phyloP scores from a whole-genome alignment of 805 yeast species.

The Candida ulmi region DNA sequence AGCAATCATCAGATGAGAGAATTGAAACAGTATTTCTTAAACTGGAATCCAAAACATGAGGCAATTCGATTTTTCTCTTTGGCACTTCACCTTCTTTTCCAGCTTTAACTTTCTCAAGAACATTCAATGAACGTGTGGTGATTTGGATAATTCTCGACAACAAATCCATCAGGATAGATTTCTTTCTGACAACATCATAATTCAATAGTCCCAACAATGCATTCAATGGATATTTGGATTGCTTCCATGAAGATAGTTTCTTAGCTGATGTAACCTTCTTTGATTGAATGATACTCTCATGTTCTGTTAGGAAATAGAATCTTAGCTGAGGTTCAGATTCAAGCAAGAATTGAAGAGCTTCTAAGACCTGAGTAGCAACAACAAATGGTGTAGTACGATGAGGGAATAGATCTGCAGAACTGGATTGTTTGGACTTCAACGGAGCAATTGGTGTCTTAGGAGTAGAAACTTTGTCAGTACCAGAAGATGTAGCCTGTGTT shows the following conservation, averaged over 20 bases:
- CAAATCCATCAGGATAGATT: slow-evolving; percentile 69
- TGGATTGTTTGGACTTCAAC: slow-evolving; percentile 42
- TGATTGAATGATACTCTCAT: slow-evolving; percentile 40
- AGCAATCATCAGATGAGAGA: slow-evolving; percentile 76
- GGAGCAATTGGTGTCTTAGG: slow-evolving; percentile 12
- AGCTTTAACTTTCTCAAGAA: slow-evolving; percentile 39
- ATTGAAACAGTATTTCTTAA: slow-evolving; percentile 60
- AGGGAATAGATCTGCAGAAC: slow-evolving; percentile 43
- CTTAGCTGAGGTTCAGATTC: slow-evolving; percentile 64
- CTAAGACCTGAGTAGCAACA: slow-evolving; percentile 74
- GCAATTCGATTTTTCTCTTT: slow-evolving; percentile 37
- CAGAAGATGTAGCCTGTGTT: slow-evolving; percentile 4
- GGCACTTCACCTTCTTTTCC: slow-evolving; percentile 11
- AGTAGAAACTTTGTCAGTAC: neutral
- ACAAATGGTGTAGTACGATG: slow-evolving; percentile 58
- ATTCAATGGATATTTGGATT: slow-evolving; percentile 67
- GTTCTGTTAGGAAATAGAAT: slow-evolving; percentile 74
- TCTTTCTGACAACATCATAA: slow-evolving; percentile 60
- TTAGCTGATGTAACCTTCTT: slow-evolving; percentile 29
- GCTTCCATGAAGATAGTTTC: slow-evolving; percentile 30
- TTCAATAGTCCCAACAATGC: slow-evolving; percentile 57
- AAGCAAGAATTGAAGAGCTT: slow-evolving; percentile 64
- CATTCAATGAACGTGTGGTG: slow-evolving; percentile 65
- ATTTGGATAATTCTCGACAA: slow-evolving; percentile 71
- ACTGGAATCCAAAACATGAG: slow-evolving; percentile 58